phyloP scores from a whole-genome alignment of 2,329 filamentous ascomycete genomes.

The Curvularia verruculosa region DNA sequence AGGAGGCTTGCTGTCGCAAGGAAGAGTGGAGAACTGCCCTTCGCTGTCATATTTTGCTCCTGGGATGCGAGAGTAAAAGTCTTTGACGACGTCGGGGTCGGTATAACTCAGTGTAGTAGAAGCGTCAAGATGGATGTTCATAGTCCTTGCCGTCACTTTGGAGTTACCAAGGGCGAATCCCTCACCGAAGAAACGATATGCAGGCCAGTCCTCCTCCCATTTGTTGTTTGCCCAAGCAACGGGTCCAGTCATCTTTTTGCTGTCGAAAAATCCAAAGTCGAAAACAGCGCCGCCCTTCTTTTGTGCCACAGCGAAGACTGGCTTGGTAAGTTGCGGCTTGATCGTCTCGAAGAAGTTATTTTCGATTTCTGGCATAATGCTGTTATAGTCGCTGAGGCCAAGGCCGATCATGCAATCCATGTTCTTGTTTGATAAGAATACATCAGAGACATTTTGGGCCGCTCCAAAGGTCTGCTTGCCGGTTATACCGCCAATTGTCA shows the following conservation, averaged over 20 bases:
- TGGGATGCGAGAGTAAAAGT: neutral
- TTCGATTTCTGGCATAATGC: neutral
- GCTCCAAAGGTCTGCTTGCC: neutral
- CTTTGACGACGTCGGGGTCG: neutral
- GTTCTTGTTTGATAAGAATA: too few species aligned
- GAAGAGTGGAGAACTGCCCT: neutral
- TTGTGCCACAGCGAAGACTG: neutral
- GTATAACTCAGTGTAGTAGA: neutral
- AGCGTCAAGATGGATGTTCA: neutral
- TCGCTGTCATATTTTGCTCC: neutral
- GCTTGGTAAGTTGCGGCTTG: neutral
- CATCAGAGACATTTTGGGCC: neutral
- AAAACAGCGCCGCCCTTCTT: neutral
- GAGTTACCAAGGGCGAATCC: neutral
- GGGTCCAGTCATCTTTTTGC: neutral
- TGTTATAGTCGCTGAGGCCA: neutral
- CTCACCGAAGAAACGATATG: neutral
- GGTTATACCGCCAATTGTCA: neutral
- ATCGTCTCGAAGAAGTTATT: neutral
- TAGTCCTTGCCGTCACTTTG: neutral
- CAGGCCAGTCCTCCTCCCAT: neutral
- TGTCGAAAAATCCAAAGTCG: conserved; percentile 1
- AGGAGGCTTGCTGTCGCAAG: neutral
- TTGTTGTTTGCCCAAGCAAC: neutral
- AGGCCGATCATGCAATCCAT: neutral